Percentiles rank a stretch among this genome's conserved stretches.
phyloP scores from a whole-genome alignment of 1,284 basidiomycete species.

The Inonotus hispidus region DNA sequence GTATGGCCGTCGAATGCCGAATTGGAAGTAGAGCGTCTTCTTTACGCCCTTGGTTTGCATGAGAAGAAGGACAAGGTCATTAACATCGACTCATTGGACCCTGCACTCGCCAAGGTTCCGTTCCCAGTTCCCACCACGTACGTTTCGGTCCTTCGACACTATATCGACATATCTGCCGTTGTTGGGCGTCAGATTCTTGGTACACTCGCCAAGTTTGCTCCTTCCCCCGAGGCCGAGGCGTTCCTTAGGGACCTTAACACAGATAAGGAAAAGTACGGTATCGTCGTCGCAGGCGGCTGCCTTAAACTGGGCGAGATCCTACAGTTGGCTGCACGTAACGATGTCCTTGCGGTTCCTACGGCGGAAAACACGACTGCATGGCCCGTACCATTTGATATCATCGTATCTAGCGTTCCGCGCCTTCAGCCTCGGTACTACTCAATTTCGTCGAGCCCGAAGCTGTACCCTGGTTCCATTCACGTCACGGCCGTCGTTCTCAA shows the following conservation, averaged over 20 bases:
- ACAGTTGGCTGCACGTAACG: slow-evolving; percentile 82
- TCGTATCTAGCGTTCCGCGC: slow-evolving; percentile 89
- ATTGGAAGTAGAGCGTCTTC: slow-evolving; percentile 83
- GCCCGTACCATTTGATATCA: slow-evolving; percentile 95
- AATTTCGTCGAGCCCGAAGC: slow-evolving; percentile 94
- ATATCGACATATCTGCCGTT: slow-evolving; percentile 92
- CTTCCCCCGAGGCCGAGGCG: slow-evolving; percentile 70
- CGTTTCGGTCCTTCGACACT: slow-evolving; percentile 90
- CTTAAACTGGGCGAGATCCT: slow-evolving; percentile 91
- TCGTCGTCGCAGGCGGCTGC: slow-evolving; percentile 72
- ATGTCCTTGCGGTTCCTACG: slow-evolving; percentile 50
- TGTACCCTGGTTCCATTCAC: slow-evolving; percentile 85
- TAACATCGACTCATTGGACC: slow-evolving; percentile 92
- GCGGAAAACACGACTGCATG: slow-evolving; percentile 75
- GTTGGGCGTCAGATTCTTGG: slow-evolving; percentile 93
- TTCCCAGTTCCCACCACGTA: slow-evolving; percentile 98
- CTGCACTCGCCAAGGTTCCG: slow-evolving; percentile 95
- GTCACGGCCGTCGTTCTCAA: slow-evolving; percentile 94
- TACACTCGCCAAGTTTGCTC: slow-evolving; percentile 83
- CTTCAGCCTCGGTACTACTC: slow-evolving; percentile 98
- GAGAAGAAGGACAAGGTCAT: slow-evolving; percentile 79
- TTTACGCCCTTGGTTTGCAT: slow-evolving; percentile 81
- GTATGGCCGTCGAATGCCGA: slow-evolving; percentile 97
- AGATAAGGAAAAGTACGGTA: slow-evolving; percentile 84
- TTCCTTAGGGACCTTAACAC: slow-evolving; percentile 76